Conservation (phyloP, 192 early-diverging fungal genomes). For the Coemansia sp. region DNA sequence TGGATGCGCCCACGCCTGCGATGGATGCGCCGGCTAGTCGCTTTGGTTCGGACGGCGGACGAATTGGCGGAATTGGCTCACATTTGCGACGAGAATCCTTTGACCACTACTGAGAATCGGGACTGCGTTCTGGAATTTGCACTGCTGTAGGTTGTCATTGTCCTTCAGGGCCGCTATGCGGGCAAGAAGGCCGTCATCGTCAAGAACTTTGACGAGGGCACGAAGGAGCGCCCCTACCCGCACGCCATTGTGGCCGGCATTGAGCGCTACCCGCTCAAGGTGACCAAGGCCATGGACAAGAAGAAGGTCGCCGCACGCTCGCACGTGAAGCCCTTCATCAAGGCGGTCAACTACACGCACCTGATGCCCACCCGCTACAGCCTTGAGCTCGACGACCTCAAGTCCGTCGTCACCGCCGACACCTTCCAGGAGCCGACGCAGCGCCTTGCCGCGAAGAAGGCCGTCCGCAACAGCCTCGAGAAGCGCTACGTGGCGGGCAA, state of each 20-base stretch:
- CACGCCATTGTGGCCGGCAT: slow-evolving; percentile 98
- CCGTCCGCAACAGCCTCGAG: slow-evolving; percentile 93
- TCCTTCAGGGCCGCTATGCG: slow-evolving; percentile 97
- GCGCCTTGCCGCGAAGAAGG: slow-evolving; percentile 84
- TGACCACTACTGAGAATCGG: neutral
- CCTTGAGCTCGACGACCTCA: slow-evolving; percentile 91
- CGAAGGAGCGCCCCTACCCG: slow-evolving; percentile 92
- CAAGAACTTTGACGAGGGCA: slow-evolving; percentile 94
- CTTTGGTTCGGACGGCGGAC: neutral
- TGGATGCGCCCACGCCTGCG: slow-evolving; percentile 12
- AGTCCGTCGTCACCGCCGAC: slow-evolving; percentile 79
- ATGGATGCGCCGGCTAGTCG: slow-evolving; percentile 1
- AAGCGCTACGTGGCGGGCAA: slow-evolving; percentile 97
- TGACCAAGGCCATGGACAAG: slow-evolving; percentile 91
- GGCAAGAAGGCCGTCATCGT: slow-evolving; percentile 99
- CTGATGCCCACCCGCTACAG: slow-evolving; percentile 99
- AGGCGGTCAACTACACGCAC: slow-evolving; percentile 99
- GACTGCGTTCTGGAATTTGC: neutral
- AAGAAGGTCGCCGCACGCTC: slow-evolving; percentile 95
- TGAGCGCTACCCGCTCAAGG: slow-evolving; percentile 95
- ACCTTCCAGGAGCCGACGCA: slow-evolving; percentile 94
- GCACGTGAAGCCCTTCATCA: slow-evolving; percentile 98
- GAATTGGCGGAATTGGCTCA: neutral
- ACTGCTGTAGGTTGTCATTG: slow-evolving; percentile 78
- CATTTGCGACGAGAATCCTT: neutral